These are phyloP conservation scores for Cenchrus americanus DNA, from an alignment of 176 grass and related monocot genomes.

Conservation along the genomic window DNA sequence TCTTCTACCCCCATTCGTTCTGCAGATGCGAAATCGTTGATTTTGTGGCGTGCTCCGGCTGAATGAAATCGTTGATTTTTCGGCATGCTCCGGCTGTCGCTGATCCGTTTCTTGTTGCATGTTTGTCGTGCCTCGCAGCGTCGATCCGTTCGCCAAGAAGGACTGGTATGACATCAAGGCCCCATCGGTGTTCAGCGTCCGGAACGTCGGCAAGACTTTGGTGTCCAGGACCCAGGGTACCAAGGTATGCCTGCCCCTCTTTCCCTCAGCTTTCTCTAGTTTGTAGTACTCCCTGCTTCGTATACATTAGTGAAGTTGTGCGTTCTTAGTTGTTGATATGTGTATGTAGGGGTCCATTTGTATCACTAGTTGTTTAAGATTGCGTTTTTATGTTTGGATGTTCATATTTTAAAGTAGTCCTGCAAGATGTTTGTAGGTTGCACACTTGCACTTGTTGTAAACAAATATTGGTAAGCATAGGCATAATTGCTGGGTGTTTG, in stretches of 20 bases:
- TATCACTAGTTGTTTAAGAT: background rate
- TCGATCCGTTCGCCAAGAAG: conserved; percentile 84
- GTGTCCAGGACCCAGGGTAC: conserved; percentile 94
- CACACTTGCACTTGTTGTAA: background rate
- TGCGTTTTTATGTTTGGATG: background rate
- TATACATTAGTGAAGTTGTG: background rate
- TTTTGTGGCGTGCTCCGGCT: background rate
- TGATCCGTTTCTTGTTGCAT: background rate
- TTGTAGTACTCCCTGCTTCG: background rate
- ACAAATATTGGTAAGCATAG: background rate
- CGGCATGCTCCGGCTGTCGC: background rate
- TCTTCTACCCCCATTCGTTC: background rate
- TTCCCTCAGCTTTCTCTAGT: background rate
- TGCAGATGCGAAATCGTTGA: background rate
- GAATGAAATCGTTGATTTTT: background rate
- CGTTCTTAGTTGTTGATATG: background rate
- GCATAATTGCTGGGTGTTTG: background rate
- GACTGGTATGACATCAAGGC: conserved; percentile 94
- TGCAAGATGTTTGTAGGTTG: background rate
- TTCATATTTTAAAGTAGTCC: background rate
- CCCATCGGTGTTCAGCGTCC: conserved; percentile 58
- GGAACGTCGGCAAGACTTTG: conserved; percentile 79
- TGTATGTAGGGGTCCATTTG: background rate
- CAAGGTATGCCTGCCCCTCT: conserved; percentile 42
- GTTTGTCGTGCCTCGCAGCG: conserved; percentile 28